phyloP scores from a whole-genome alignment of 73 alveolate species.

The Stentor roeselii region DNA sequence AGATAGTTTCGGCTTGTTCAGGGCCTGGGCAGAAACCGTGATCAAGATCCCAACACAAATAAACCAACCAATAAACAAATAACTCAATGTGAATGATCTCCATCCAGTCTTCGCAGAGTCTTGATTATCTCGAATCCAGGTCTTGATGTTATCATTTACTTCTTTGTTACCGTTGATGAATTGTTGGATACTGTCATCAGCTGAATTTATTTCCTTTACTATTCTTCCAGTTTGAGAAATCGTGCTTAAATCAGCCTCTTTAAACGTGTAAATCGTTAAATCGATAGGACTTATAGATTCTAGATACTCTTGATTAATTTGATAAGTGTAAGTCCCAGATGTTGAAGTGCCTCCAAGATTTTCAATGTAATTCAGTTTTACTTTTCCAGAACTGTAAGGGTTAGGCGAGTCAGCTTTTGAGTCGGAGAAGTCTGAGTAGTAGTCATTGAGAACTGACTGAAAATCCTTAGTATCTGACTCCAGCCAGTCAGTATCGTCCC shows the following conservation, averaged over 20 bases:
- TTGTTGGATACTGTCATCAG: neutral
- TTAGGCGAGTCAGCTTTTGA: neutral
- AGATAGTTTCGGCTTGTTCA: neutral
- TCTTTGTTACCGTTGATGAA: neutral
- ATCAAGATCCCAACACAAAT: neutral
- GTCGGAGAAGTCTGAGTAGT: neutral
- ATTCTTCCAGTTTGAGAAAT: neutral
- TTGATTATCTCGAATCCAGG: neutral
- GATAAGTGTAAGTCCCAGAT: neutral
- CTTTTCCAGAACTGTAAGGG: neutral
- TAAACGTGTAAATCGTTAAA: too few relatives aligned
- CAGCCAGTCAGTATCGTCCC: neutral
- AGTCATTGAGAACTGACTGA: neutral
- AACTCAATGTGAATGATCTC: neutral
- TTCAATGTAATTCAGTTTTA: neutral
- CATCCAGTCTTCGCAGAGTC: neutral
- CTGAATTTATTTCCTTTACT: neutral
- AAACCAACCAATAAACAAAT: neutral
- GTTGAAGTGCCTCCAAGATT: slow-evolving; percentile 13
- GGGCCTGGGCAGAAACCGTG: neutral
- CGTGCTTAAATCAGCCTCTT: neutral
- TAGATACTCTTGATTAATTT: neutral
- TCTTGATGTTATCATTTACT: neutral
- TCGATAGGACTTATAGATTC: neutral
- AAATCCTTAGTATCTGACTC: neutral